Evolutionary conservation across 2,329 filamentous ascomycete genomes (phyloP), one percentile per base, ranked within the genome.

Genomic region (Magnaporthiopsis rhizophila): DNA sequence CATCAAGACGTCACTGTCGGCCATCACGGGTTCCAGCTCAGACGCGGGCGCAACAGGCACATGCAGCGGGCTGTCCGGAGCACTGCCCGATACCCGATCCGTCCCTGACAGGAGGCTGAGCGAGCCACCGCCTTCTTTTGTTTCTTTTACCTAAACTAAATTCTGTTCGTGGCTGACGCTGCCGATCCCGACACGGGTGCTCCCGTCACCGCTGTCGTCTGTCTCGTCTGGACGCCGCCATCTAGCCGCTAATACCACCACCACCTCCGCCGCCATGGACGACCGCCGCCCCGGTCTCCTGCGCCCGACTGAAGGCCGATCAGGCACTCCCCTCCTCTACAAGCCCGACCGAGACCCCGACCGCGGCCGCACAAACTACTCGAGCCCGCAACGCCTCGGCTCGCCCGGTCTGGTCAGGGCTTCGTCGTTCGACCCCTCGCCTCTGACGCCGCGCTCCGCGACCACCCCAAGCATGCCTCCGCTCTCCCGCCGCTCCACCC

Each of bases 401-500:
- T 59, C 28, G 32, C 61, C 38, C 8, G 13, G 12, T 21, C 62
- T 26, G 53, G 58, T 45, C 58, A 56, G 58, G n/a, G 13, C 24
- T 1, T 30, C 38, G 13, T 57, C 36, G 28, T 12, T 32, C 3
- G 53, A 8, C 21, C 53, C 38, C n/a, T 26, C 34, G 21, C 59
- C 2, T 68, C 80, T 45, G 71, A 77, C 57, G 78, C 77, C 28
- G 72, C 62, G 58, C 30, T 18, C 32, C 12, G 70, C 72, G n/a
- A 68, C 71, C 36, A 18, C 36, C 2, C 36, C 36, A 4, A 38
- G 15, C 12, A 72, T 74, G 59, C 76, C 79, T 21, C 69, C 72
- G 30, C 76, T 83, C 67, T 78, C 80, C 58, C 81, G 86, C 64
- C 80, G 85, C 65, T 89, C 87, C 58, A 89, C 89, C 15, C 87